These are phyloP conservation scores for Monosporascus ibericus DNA, from an alignment of 2,329 filamentous ascomycete species.

Conservation along the genomic window DNA sequence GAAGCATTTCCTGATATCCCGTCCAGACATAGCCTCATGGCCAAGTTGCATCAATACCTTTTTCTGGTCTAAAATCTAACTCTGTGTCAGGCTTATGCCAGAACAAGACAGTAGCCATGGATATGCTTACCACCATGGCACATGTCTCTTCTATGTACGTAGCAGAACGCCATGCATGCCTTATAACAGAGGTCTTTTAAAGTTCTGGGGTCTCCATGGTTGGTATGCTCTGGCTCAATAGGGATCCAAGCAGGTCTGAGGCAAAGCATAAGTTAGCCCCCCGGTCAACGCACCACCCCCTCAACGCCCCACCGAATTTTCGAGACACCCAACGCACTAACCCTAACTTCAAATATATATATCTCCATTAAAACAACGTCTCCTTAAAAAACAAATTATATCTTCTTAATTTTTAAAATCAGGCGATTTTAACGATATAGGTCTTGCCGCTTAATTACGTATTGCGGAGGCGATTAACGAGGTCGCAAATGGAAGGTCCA, in stretches of 20 bases:
- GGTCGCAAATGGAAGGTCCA: no score
- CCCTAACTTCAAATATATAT: no score
- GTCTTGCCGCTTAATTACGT: no score
- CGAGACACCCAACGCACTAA: no score
- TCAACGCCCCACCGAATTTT: no score
- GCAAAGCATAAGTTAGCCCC: slow-evolving; percentile 7
- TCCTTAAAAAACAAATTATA: no score
- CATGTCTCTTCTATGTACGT: slow-evolving; percentile 4
- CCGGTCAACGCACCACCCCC: no score
- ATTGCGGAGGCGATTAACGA: no score
- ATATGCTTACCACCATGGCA: slow-evolving; percentile 3
- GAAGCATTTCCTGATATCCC: background rate
- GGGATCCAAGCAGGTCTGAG: slow-evolving; percentile 1
- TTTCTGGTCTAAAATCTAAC: slow-evolving; percentile 5
- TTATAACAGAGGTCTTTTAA: slow-evolving; percentile 5
- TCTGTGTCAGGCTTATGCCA: background rate
- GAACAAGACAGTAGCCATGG: background rate
- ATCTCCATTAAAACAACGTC: no score
- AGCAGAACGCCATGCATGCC: slow-evolving; percentile 1
- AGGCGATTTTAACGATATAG: no score
- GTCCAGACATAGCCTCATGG: slow-evolving; percentile 1
- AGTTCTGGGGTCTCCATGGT: slow-evolving; percentile 1
- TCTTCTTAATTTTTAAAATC: no score
- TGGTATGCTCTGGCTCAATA: slow-evolving; percentile 1
- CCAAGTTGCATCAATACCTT: slow-evolving; percentile 7